These are phyloP conservation scores for Saturnispora serradocipensis DNA, from an alignment of 805 yeast genomes.

Conservation along the genomic window DNA sequence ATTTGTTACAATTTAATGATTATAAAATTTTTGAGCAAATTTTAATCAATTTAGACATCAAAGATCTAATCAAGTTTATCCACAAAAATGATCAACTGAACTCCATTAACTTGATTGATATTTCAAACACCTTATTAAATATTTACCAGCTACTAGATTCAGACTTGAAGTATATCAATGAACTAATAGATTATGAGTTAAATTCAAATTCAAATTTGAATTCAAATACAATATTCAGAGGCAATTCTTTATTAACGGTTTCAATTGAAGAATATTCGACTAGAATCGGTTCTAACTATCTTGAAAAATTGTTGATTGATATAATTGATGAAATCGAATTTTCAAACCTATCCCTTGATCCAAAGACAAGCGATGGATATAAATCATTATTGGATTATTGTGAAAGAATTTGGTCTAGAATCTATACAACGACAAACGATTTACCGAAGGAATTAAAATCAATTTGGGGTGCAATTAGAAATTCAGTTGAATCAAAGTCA, in stretches of 20 bases:
- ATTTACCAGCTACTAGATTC: constrained; percentile 61
- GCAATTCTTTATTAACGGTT: constrained; percentile 75
- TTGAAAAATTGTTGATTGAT: constrained; percentile 65
- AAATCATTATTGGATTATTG: constrained; percentile 34
- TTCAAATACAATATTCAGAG: constrained; percentile 60
- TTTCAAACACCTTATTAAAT: constrained; percentile 55
- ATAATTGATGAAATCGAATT: constrained; percentile 44
- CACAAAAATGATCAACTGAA: constrained; percentile 21
- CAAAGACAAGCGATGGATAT: constrained; percentile 33
- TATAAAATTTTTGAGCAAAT: constrained; percentile 57
- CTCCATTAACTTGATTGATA: constrained; percentile 38
- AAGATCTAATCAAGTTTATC: constrained; percentile 42
- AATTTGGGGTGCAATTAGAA: constrained; percentile 55
- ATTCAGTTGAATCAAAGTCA: constrained; percentile 51
- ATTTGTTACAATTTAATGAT: constrained; percentile 48
- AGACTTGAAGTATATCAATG: constrained; percentile 66
- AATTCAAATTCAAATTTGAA: constrained; percentile 34
- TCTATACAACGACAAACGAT: constrained; percentile 61
- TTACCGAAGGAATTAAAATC: constrained; percentile 58
- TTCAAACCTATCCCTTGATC: constrained; percentile 60
- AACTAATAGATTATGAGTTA: constrained; percentile 61
- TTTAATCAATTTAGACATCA: constrained; percentile 44
- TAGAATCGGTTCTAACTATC: constrained; percentile 69
- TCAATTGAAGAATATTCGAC: constrained; percentile 70
- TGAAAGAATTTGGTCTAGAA: constrained; percentile 53